Evolutionary conservation across 2,329 filamentous ascomycete genomes (phyloP), one percentile per base, ranked within the genome.

Genomic region (Periconia digitata): DNA sequence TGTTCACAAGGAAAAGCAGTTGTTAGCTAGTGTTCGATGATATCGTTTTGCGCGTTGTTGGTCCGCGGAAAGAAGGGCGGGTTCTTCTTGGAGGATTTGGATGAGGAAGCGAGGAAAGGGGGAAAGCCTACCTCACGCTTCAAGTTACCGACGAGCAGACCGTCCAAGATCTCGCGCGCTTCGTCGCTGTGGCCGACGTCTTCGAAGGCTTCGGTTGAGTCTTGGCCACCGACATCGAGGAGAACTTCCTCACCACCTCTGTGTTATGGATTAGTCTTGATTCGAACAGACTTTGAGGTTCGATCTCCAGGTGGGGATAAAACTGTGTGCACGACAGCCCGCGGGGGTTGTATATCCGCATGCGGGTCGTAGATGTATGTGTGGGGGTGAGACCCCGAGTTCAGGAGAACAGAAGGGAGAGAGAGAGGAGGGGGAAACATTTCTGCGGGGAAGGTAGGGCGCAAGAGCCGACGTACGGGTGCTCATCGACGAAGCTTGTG

Each of bases 121-220:
- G 29, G 12, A 20, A 16, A 13, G 44, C 53, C 35, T 70, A 72
- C 70, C 68, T 64, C 49, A 50, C 70, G 63, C 67, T 72, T 69
- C 50, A 72, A 45, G 20, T 36, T 69, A 49, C 70, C 70, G 29
- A 72, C 69, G 21, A 70, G 61, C 58, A 72, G 54, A 32, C 69
- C 69, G 0, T 87, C 85, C 49, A 99, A 85, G 60, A 95, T 92
- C 79, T 97, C 92, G 60, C 94, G 87, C 60, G 94, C 94, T 81
- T 99, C 94, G 75, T 99, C 94, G 67, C 89, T 95, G 87, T 99
- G 94, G 70, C 94, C 94, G 68, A 99, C 94, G 76, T 99, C 94
- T 80, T 99, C 94, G 72, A 99, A 99, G 54, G 94, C 92, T 78
- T 97, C 94, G 64, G 92, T 96, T 67, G 89, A 88, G 75, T 99